These are phyloP conservation scores for Leccinum variicolor DNA, from an alignment of 768 basidiomycete genomes.

Conservation along the genomic window DNA sequence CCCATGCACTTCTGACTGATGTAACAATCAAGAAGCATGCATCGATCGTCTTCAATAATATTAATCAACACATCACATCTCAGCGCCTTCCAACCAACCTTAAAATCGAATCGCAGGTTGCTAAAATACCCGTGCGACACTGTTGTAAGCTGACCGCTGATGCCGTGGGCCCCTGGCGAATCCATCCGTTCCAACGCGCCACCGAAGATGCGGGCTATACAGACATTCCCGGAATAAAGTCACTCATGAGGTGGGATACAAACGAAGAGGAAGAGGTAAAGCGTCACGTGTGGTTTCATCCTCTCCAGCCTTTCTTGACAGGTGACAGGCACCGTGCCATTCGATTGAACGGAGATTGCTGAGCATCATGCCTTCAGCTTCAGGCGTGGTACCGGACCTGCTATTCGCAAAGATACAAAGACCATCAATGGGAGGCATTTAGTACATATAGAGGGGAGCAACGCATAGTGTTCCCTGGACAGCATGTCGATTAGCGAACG, in stretches of 20 bases:
- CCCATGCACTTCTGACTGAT: not conserved
- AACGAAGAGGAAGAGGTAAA: constrained; percentile 17
- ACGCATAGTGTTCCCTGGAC: constrained; percentile 17
- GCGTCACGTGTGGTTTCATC: constrained; percentile 23
- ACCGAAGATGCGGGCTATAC: constrained; percentile 17
- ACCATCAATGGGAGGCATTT: constrained; percentile 20
- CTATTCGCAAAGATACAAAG: constrained; percentile 25
- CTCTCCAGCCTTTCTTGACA: constrained; percentile 12
- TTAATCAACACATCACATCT: constrained; percentile 19
- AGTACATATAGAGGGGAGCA: constrained; percentile 20
- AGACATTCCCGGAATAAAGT: constrained; percentile 16
- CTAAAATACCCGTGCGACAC: constrained; percentile 1
- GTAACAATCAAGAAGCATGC: constrained; percentile 5
- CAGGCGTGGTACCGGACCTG: constrained; percentile 19
- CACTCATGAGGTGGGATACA: constrained; percentile 18
- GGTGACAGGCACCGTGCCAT: constrained; percentile 10
- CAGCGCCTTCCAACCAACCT: constrained; percentile 12
- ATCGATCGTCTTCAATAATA: constrained; percentile 14
- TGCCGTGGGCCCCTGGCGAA: constrained; percentile 14
- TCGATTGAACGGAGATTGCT: constrained; percentile 6
- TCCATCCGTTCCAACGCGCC: constrained; percentile 11
- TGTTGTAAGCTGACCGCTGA: constrained; percentile 8
- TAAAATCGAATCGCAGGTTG: constrained; percentile 17
- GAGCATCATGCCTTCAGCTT: constrained; percentile 9
- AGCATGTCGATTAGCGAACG: constrained; percentile 9